A percentile compares a stretch with the other conserved stretches of the same genome.
These are phyloP conservation scores for Hamigera avellanea DNA, from an alignment of 495 filamentous ascomycete genomes.

Conservation along the genomic window DNA sequence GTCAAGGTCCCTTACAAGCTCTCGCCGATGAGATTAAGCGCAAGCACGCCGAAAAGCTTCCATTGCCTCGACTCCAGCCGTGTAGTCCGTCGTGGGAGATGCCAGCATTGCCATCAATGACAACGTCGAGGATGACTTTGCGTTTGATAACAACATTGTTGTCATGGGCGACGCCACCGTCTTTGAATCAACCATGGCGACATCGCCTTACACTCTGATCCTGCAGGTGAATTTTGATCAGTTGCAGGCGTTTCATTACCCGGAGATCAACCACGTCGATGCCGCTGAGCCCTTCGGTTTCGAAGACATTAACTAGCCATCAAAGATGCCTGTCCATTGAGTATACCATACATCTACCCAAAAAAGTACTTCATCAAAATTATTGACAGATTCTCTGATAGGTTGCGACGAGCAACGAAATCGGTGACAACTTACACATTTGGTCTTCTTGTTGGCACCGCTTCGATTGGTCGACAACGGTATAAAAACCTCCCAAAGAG, in stretches of 20 bases:
- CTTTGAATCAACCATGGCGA: slow-evolving; percentile 3
- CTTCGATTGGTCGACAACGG: no score
- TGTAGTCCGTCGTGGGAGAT: not conserved
- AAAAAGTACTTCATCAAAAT: no score
- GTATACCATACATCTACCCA: no score
- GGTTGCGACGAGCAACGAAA: no score
- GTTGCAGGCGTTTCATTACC: slow-evolving; percentile 1
- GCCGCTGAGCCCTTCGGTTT: slow-evolving; percentile 9
- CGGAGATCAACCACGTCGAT: not conserved
- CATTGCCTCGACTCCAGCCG: not conserved
- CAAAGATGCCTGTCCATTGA: no score
- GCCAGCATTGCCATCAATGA: not conserved
- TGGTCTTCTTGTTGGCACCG: no score
- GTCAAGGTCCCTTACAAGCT: slow-evolving; percentile 20
- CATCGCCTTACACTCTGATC: slow-evolving; percentile 7
- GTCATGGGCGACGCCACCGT: not conserved
- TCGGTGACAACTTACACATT: no score
- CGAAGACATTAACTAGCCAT: no score
- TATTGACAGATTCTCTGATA: no score
- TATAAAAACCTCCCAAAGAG: no score
- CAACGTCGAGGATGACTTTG: no score
- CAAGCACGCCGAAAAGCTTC: slow-evolving; percentile 20
- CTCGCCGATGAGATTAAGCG: slow-evolving; percentile 26
- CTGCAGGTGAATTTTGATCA: slow-evolving; percentile 9
- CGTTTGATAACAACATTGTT: not conserved